Conservation (phyloP, 2,329 filamentous ascomycete genomes). For the Graphium sp. region DNA sequence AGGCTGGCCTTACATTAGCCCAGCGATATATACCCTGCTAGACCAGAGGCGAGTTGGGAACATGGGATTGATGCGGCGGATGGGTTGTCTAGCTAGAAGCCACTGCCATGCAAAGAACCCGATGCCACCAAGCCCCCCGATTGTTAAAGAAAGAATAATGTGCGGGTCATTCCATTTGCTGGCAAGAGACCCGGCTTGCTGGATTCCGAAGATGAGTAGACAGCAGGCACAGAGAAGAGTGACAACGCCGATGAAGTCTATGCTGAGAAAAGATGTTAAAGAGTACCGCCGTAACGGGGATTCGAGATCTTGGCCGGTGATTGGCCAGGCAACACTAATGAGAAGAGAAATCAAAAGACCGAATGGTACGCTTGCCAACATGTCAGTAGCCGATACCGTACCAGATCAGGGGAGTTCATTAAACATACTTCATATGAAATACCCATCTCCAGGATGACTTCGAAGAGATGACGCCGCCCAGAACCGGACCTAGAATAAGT, state of each 20-base stretch:
- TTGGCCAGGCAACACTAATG: neutral
- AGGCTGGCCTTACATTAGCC: constrained; percentile 24
- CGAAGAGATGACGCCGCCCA: constrained; percentile 39
- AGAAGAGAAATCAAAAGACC: neutral
- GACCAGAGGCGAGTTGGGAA: constrained; percentile 31
- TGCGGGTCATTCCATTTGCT: constrained; percentile 32
- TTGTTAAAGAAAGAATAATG: constrained; percentile 29
- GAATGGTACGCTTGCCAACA: neutral
- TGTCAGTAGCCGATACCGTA: no score
- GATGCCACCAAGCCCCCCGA: constrained; percentile 28
- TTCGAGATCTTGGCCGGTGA: constrained; percentile 12
- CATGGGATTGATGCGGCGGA: constrained; percentile 30
- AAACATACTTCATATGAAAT: constrained; percentile 41
- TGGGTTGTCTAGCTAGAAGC: constrained; percentile 18
- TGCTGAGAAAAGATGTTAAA: constrained; percentile 23
- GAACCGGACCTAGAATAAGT: constrained; percentile 39
- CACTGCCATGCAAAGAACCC: constrained; percentile 34
- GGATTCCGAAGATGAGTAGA: constrained; percentile 36
- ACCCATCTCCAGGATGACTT: constrained; percentile 39
- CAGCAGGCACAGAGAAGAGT: constrained; percentile 33
- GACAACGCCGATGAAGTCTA: constrained; percentile 34
- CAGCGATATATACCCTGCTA: constrained; percentile 30
- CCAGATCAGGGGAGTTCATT: no score
- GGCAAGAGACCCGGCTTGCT: constrained; percentile 35
- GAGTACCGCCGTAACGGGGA: constrained; percentile 27